Base-by-base conservation (phyloP, 2,329 filamentous ascomycete genomes). In the Colletotrichum incanum region DNA sequence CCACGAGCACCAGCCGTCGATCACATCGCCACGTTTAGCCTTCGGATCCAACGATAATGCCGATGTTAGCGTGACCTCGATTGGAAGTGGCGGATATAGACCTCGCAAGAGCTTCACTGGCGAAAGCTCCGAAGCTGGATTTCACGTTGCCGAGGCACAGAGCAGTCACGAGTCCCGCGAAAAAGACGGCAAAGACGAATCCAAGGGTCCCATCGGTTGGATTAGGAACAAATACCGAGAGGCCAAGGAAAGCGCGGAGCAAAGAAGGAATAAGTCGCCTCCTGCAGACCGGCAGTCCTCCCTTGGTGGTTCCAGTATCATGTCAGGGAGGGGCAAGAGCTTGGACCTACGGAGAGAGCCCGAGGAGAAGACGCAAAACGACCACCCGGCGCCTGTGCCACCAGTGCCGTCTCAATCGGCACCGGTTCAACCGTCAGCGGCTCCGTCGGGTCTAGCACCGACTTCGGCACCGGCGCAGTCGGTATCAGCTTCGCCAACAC, bases 61-160 rank as follows among this genome's bases (percentile, higher is more conserved):
- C 1, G 90, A 91, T 75, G 85, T 87, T 72, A 94, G 92, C 79
- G 90, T 87, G 28, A 92, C 90, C 54, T 93, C 93, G 0, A 84
- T 94, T 59, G 90, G 90, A 23, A 94, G 92, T 77, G 88, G 86
- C 16, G 81, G 82, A n/a, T 83, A 85, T 71, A 84, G 81, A 74
- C 82, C 82, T 8, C 83, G 84, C 26, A 87, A 86, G 78, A 89
- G 85, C 73, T 84, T 85, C 78, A 85, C 85, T 2, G 86, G 85
- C 3, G 88, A 90, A 20, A 85, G 84, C 43, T 85, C 85, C 7
- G 88, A 90, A 56, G 82, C 84, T 9, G 78, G 82, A 5, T 74
- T 83, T 45, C 78, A 80, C 4, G 79, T 81, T 31, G 77, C 79
- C 1, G 86, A 88, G 47, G 81, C 77, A 20, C 82, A 83, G 23